Evolutionary conservation across 2,329 filamentous ascomycete genomes (phyloP).

Genomic region (Cercospora sojina): DNA sequence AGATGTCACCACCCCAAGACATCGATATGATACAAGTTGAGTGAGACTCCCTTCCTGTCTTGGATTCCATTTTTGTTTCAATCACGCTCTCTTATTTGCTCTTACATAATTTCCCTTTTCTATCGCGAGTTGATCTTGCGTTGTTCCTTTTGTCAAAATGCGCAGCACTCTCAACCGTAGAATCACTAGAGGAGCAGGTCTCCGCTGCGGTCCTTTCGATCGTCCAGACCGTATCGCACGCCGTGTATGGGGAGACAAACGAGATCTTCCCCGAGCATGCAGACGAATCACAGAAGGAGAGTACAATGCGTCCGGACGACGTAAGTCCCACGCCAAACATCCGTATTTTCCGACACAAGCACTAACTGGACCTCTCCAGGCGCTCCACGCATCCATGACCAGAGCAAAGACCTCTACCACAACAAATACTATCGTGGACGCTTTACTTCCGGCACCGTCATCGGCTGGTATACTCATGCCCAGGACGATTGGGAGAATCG

Average conservation of each 20-base stretch:
- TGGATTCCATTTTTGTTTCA: background rate
- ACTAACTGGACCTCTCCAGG: background rate
- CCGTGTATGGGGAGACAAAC: background rate
- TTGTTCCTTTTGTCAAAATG: background rate
- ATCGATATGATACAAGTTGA: background rate
- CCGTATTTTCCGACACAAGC: background rate
- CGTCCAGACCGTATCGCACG: background rate
- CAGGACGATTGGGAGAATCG: background rate
- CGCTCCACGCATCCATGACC: background rate
- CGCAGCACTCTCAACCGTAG: background rate
- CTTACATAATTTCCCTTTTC: background rate
- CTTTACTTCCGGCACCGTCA: slow-evolving; percentile 3
- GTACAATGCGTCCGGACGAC: background rate
- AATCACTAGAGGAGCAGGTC: background rate
- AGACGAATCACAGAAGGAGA: background rate
- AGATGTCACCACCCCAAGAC: background rate
- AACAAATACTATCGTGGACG: background rate
- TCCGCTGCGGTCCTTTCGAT: background rate
- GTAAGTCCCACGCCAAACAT: background rate
- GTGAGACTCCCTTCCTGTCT: background rate
- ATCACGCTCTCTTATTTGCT: background rate
- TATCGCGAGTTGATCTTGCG: slow-evolving; percentile 2
- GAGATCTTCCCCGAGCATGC: background rate
- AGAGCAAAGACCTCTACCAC: background rate
- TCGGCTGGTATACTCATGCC: slow-evolving; percentile 7